phyloP scores from a whole-genome alignment of 2,329 filamentous ascomycete genomes.

The Venturia asperata region DNA sequence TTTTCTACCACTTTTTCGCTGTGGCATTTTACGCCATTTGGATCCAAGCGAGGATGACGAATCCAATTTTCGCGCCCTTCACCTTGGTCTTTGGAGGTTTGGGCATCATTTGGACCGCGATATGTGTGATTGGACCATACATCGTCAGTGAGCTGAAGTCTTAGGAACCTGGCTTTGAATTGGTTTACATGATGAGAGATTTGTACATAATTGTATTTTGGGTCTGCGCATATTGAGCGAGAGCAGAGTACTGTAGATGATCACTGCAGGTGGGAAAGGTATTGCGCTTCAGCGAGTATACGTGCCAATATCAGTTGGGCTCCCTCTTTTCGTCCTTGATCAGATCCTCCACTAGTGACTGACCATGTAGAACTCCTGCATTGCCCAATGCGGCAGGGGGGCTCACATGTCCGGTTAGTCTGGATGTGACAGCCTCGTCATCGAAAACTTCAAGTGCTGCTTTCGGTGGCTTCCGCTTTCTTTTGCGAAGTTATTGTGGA shows the following conservation, averaged over 20 bases:
- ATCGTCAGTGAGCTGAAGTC: slow-evolving; percentile 32
- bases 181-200: neutral
- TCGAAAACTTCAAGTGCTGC: too few species aligned
- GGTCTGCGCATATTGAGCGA: neutral
- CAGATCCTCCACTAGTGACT: too few species aligned
- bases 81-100: slow-evolving; percentile 32
- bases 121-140: slow-evolving; percentile 46
- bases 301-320: neutral
- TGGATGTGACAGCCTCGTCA: too few species aligned
- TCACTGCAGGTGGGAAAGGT: neutral
- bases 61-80: slow-evolving; percentile 33
- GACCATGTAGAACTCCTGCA: too few species aligned
- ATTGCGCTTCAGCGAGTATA: neutral
- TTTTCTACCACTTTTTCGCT: slow-evolving; percentile 90
- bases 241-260: neutral
- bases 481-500: too few species aligned
- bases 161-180: neutral
- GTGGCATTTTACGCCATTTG: slow-evolving; percentile 86
- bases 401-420: too few species aligned
- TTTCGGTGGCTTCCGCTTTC: too few species aligned
- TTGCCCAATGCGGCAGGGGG: too few species aligned
- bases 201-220: neutral
- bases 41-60: slow-evolving; percentile 49
- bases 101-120: slow-evolving; percentile 47
- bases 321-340: neutral